phyloP scores from a whole-genome alignment of 179 eudicot genomes.

The Corrigiola litoralis region DNA sequence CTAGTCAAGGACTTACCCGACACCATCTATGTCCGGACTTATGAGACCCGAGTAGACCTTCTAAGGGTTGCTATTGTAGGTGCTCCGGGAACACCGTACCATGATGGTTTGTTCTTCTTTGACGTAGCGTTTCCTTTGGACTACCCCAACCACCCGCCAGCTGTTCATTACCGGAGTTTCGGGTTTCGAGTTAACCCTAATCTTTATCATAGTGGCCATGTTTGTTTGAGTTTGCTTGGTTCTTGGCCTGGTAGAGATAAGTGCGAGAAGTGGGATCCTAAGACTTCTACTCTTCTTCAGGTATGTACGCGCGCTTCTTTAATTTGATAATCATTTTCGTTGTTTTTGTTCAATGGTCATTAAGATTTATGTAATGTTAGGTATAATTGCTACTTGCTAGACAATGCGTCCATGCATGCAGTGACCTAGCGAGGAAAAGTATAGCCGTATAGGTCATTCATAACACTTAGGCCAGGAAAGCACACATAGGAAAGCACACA shows the following conservation, averaged over 20 bases:
- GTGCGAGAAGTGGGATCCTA: constrained; percentile 45
- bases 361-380: no score
- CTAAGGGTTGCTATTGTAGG: background rate
- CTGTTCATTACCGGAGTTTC: constrained; percentile 12
- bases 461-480: no score
- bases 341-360: no score
- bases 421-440: no score
- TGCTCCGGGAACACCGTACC: background rate
- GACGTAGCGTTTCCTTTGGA: background rate
- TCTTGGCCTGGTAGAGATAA: constrained; percentile 52
- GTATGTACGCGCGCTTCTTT: background rate
- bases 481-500: no score
- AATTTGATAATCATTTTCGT: no score
- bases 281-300: constrained; percentile 52
- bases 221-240: constrained; percentile 57
- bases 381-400: no score
- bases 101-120: background rate
- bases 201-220: constrained; percentile 38
- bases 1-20: background rate
- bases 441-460: no score
- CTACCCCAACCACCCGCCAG: background rate
- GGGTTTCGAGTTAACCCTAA: constrained; percentile 73
- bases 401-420: no score
- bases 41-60: background rate
- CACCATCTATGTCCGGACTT: constrained; percentile 1